Conservation (phyloP, 2,329 filamentous ascomycete genomes). For the Coleophoma crateriformis region DNA sequence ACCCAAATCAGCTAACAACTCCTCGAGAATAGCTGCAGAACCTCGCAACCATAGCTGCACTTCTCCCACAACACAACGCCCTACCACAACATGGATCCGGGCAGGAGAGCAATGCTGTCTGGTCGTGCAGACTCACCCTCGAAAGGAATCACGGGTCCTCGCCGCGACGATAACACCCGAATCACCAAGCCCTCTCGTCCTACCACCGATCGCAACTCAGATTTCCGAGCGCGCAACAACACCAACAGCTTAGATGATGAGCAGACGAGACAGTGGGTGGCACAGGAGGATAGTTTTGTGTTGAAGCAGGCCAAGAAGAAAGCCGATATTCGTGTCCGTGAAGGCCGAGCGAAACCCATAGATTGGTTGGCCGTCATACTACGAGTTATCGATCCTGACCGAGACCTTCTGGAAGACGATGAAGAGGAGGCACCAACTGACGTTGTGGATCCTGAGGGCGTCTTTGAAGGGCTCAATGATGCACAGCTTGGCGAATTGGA, state of each 20-base stretch:
- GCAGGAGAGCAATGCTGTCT: conserved; percentile 22
- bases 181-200: conserved; percentile 43
- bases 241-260: conserved; percentile 51
- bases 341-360: conserved; percentile 84
- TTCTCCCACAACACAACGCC: neutral
- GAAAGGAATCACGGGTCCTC: conserved; percentile 49
- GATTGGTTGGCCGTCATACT: conserved; percentile 91
- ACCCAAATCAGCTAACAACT: too few relatives aligned
- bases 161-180: conserved; percentile 48
- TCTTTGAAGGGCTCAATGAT: conserved; percentile 68
- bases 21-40: too few relatives aligned
- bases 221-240: conserved; percentile 21
- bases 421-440: conserved; percentile 66
- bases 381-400: conserved; percentile 79
- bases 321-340: conserved; percentile 88
- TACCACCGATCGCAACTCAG: conserved; percentile 18
- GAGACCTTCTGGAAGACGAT: conserved; percentile 81
- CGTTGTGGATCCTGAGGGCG: conserved; percentile 72
- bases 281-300: conserved; percentile 93
- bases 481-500: conserved; percentile 70
- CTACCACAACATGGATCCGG: conserved; percentile 21
- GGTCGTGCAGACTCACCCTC: conserved; percentile 29
- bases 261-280: conserved; percentile 77
- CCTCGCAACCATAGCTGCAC: too few relatives aligned
- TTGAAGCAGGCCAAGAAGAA: conserved; percentile 97